phyloP scores from a whole-genome alignment of 2,329 filamentous ascomycete species.

The Waltergamsia citrina region DNA sequence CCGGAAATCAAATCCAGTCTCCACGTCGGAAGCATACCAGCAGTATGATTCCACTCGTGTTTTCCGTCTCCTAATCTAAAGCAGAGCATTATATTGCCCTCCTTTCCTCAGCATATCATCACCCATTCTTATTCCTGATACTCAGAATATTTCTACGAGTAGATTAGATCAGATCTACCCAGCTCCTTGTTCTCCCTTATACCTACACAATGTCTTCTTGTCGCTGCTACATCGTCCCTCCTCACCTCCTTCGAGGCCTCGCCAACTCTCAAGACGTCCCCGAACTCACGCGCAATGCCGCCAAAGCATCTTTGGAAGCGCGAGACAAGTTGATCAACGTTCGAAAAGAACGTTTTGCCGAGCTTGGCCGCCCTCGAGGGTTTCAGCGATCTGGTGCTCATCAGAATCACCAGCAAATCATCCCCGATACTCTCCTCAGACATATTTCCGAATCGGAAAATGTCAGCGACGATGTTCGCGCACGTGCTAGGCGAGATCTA shows the following conservation, averaged over 20 bases:
- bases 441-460: slow-evolving; percentile 24
- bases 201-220: no score
- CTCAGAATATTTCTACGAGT: no score
- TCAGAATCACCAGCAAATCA: slow-evolving; percentile 16
- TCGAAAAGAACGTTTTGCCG: slow-evolving; percentile 23
- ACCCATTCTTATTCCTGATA: no score
- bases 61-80: no score
- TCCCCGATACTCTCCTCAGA: slow-evolving; percentile 28
- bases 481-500: slow-evolving; percentile 25
- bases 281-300: slow-evolving; percentile 23
- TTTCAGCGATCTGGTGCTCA: slow-evolving; percentile 8
- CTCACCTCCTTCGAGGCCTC: slow-evolving; percentile 33
- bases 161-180: no score
- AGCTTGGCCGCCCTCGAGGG: slow-evolving; percentile 21
- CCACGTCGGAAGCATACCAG: no score
- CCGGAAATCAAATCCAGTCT: no score
- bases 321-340: slow-evolving; percentile 18
- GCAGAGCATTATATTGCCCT: no score
- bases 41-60: no score
- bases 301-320: slow-evolving; percentile 22
- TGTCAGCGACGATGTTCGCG: slow-evolving; percentile 26
- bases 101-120: no score
- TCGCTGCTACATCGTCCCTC: slow-evolving; percentile 32
- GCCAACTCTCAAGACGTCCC: slow-evolving; percentile 26
- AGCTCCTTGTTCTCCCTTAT: no score